Base-by-base conservation (phyloP, 192 early-diverging fungal genomes). In the Rhizophagus sp. region DNA sequence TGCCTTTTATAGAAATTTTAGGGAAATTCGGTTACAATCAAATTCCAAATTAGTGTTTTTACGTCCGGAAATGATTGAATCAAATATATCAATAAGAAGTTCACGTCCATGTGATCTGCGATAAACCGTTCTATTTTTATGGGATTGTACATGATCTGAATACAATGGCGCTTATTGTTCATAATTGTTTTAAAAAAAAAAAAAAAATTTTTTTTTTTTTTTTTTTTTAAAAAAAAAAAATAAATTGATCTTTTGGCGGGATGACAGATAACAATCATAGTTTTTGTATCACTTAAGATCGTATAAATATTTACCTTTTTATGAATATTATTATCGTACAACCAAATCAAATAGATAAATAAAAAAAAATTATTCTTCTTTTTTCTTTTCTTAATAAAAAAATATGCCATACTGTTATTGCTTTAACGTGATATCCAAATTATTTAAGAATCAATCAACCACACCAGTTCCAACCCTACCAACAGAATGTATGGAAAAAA, bases 401-500 rank as follows among this genome's bases (percentile, higher is more conserved):
- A 57, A 57, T 3, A 57, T 57, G 52, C 52, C 52, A 57, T 57
- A 57, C 1, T 57, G 52, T 57, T 57, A 57, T 57, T 57, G 52
- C 15, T 57, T 57, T 57, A 19, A 57, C 17, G 19, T 19, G 52
- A 19, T 57, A 57, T 17, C 22, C 15, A 57, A 57, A 57, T 57
- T 57, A 19, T 57, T 57, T 1, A 57, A 57, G 52, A 57, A 19
- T 57, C 13, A 57, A 19, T 19, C 52, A 5, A 24, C 33, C 1
- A 69, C 11, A 8, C 13, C 17, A 8, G 19, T 19, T 19, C 68
- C 68, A 19, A 19, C 17, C 5, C 15, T 70, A 41, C 68, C 68
- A 70, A 24, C 68, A 8, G 68, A 41, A 70, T 70, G 68, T 41
- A 70, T 70, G 68, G 5, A 70, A 70, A 30, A n/a, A 70, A 70